Percentiles rank a stretch among this genome's conserved stretches.
phyloP scores from a whole-genome alignment of 208 protist genomes.

The Blechomonas ayalai region DNA sequence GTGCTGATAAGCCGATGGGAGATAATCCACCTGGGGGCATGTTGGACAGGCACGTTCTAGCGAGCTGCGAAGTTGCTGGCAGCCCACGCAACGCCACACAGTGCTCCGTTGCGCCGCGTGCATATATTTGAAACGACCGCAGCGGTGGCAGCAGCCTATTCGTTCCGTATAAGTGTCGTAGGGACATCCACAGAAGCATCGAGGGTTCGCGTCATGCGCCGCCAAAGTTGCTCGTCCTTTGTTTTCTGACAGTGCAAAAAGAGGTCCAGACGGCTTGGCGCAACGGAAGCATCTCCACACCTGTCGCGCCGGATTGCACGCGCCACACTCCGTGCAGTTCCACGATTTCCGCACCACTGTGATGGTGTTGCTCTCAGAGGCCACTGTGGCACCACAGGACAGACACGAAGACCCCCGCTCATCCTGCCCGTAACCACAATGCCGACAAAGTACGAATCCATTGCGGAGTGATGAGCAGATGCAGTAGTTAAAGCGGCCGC shows the following conservation, averaged over 20 bases:
- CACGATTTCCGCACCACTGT: conserved; percentile 58
- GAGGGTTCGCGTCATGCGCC: too few relatives aligned
- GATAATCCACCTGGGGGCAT: conserved; percentile 77
- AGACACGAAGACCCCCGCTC: conserved; percentile 57
- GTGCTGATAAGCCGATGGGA: conserved; percentile 34
- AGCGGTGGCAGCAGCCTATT: conserved; percentile 41
- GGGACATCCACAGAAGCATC: too few relatives aligned
- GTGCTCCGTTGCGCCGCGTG: conserved; percentile 27
- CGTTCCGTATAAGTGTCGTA: conserved; percentile 10
- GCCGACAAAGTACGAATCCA: conserved; percentile 51
- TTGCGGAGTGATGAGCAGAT: conserved; percentile 76
- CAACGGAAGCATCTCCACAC: conserved; percentile 63
- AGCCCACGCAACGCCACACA: conserved; percentile 69
- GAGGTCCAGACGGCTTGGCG: conserved; percentile 31
- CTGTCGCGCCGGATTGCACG: conserved; percentile 66
- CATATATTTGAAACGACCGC: conserved; percentile 35
- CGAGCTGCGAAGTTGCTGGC: conserved; percentile 51
- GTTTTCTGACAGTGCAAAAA: neutral
- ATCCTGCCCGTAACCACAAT: conserved; percentile 70
- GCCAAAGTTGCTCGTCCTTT: neutral
- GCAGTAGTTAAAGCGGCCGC: conserved; percentile 87
- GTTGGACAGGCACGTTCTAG: conserved; percentile 68
- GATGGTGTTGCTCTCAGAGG: conserved; percentile 8
- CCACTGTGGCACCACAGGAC: conserved; percentile 39
- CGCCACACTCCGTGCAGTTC: conserved; percentile 43